These are phyloP conservation scores for Metschnikowia lachancei DNA, from an alignment of 805 yeast genomes.

Conservation along the genomic window DNA sequence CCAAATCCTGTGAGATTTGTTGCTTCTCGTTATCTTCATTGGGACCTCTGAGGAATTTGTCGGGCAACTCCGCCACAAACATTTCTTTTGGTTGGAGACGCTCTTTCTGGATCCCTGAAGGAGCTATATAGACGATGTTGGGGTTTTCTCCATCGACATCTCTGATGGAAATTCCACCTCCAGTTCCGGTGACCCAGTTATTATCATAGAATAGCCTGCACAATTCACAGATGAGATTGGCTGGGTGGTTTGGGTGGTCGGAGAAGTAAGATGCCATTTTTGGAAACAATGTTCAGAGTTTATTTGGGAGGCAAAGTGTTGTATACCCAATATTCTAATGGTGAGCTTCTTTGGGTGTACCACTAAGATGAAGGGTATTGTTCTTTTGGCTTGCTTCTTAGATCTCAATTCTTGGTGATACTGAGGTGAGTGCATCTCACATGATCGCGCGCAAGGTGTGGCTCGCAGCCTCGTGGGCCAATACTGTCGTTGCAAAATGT, in stretches of 20 bases:
- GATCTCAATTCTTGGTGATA: no score
- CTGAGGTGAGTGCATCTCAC: not conserved
- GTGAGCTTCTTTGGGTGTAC: no score
- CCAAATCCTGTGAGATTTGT: slow-evolving; percentile 31
- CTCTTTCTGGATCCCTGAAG: slow-evolving; percentile 96
- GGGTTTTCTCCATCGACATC: slow-evolving; percentile 42
- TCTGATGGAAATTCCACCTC: slow-evolving; percentile 87
- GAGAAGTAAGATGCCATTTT: slow-evolving; percentile 10
- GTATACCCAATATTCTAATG: no score
- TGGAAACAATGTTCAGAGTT: no score
- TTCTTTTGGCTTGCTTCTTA: no score
- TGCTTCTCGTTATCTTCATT: slow-evolving; percentile 22
- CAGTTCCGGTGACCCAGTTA: slow-evolving; percentile 95
- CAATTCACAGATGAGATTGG: slow-evolving; percentile 77
- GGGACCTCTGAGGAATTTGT: slow-evolving; percentile 60
- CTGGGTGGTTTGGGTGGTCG: slow-evolving; percentile 65
- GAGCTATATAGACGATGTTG: slow-evolving; percentile 70
- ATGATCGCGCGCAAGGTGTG: slow-evolving; percentile 7
- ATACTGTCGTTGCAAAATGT: no score
- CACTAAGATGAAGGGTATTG: no score
- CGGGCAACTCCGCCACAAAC: slow-evolving; percentile 66
- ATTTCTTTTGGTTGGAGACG: slow-evolving; percentile 76
- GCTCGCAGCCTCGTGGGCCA: slow-evolving; percentile 5
- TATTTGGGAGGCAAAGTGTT: no score
- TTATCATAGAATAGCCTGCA: slow-evolving; percentile 74